A percentile compares a stretch with the other conserved stretches of the same genome.
phyloP scores from a whole-genome alignment of 2,329 filamentous ascomycete genomes.

The Monosporascus sp. region DNA sequence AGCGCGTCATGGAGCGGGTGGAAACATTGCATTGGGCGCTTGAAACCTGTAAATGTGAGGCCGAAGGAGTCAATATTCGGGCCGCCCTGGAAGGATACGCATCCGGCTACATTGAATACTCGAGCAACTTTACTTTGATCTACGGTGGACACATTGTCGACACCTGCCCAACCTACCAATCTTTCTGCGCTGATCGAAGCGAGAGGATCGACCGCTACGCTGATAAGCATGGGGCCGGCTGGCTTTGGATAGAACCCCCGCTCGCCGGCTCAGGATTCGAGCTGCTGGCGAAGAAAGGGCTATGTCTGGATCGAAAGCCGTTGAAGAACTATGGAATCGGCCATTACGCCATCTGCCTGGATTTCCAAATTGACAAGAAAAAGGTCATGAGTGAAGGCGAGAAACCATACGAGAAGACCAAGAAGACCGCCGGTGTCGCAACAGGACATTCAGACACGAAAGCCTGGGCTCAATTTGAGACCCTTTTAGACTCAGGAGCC shows the following conservation, averaged over 20 bases:
- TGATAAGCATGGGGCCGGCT: slow-evolving; percentile 31
- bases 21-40: slow-evolving; percentile 26
- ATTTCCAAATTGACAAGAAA: slow-evolving; percentile 8
- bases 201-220: slow-evolving; percentile 34
- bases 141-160: slow-evolving; percentile 39
- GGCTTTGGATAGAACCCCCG: slow-evolving; percentile 42
- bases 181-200: slow-evolving; percentile 32
- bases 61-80: slow-evolving; percentile 35
- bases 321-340: slow-evolving; percentile 18
- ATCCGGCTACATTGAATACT: slow-evolving; percentile 33
- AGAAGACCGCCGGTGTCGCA: not conserved
- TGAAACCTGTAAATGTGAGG: slow-evolving; percentile 24
- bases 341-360: slow-evolving; percentile 11
- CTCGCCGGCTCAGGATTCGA: slow-evolving; percentile 20
- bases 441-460: slow-evolving; percentile 13
- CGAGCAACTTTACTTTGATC: slow-evolving; percentile 33
- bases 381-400: slow-evolving; percentile 7
- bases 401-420: not conserved
- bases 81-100: slow-evolving; percentile 37
- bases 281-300: slow-evolving; percentile 25
- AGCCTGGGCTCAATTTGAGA: slow-evolving; percentile 20
- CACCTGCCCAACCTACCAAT: slow-evolving; percentile 29
- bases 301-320: slow-evolving; percentile 17
- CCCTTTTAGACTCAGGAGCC: slow-evolving; percentile 38
- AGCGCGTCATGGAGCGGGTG: slow-evolving; percentile 28